phyloP scores from a whole-genome alignment of 495 filamentous ascomycete species.

The Penicillium roqueforti region DNA sequence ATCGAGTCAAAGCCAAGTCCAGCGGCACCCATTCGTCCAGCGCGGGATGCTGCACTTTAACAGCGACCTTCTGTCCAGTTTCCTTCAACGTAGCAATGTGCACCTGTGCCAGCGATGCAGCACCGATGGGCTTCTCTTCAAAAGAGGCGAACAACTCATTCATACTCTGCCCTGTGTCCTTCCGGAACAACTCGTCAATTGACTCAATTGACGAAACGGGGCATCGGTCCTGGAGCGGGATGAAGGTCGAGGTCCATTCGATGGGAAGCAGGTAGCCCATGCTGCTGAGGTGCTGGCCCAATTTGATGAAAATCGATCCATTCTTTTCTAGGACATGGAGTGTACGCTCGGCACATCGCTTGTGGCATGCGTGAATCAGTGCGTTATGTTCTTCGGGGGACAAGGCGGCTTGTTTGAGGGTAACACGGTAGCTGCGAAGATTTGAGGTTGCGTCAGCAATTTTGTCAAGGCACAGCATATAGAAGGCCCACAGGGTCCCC shows the following conservation, averaged over 20 bases:
- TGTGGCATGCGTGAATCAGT: conserved; percentile 79
- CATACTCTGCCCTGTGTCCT: conserved; percentile 77
- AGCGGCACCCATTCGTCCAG: conserved; percentile 89
- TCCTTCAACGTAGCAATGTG: conserved; percentile 83
- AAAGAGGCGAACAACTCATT: conserved; percentile 83
- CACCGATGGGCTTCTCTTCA: conserved; percentile 73
- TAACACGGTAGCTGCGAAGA: conserved; percentile 67
- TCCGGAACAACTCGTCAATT: conserved; percentile 77
- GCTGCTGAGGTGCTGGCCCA: conserved; percentile 93
- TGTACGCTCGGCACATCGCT: conserved; percentile 86
- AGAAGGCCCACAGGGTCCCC: not conserved
- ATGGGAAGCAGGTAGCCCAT: conserved; percentile 92
- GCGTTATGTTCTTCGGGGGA: conserved; percentile 57
- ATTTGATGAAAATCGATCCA: conserved; percentile 96
- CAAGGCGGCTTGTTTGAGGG: conserved; percentile 61
- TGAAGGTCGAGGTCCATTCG: conserved; percentile 96
- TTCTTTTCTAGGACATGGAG: conserved; percentile 85
- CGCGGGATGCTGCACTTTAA: conserved; percentile 93
- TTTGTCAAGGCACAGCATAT: not conserved
- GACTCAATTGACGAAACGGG: conserved; percentile 89
- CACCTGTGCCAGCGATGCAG: conserved; percentile 92
- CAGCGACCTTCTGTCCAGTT: conserved; percentile 86
- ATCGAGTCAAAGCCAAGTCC: conserved; percentile 79
- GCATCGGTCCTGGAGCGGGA: conserved; percentile 93
- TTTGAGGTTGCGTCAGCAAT: conserved; percentile 1